Evolutionary conservation across 805 yeast genomes (phyloP).

Genomic region (Clavispora santaluciae): DNA sequence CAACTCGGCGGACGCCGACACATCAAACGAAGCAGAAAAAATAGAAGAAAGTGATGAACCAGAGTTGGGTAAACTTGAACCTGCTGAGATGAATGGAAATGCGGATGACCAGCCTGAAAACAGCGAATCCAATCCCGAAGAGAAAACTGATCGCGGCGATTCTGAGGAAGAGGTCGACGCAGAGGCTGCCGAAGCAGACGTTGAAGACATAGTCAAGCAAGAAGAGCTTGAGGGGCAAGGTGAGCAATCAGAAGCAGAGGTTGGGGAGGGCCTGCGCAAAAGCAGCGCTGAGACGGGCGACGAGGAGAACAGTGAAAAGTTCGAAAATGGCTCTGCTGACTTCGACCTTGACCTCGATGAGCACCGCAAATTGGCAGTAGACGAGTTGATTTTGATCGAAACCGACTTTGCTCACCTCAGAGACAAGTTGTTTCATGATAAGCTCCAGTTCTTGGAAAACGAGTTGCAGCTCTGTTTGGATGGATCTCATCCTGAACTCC

Average conservation of each 20-base stretch:
- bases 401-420: slow-evolving; percentile 80
- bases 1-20: too few species aligned
- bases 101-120: too few species aligned
- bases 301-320: not conserved
- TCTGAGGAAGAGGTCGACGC: not conserved
- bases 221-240: slow-evolving; percentile 1
- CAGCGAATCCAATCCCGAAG: not conserved
- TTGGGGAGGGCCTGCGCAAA: not conserved
- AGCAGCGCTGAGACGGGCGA: not conserved
- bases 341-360: slow-evolving; percentile 26
- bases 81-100: too few species aligned
- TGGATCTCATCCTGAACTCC: slow-evolving; percentile 89
- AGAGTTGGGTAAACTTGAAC: too few species aligned
- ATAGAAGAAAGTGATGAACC: not conserved
- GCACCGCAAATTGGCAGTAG: slow-evolving; percentile 59
- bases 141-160: not conserved
- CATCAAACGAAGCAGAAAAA: not conserved
- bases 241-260: slow-evolving; percentile 4
- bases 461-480: slow-evolving; percentile 83
- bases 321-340: not conserved
- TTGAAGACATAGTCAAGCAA: slow-evolving; percentile 1
- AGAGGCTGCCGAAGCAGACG: slow-evolving; percentile 1
- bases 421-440: slow-evolving; percentile 81
- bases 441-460: slow-evolving; percentile 66
- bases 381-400: slow-evolving; percentile 75